These are phyloP conservation scores for Neoscytalidium dimidiatum DNA, from an alignment of 2,329 filamentous ascomycete genomes.

Conservation along the genomic window DNA sequence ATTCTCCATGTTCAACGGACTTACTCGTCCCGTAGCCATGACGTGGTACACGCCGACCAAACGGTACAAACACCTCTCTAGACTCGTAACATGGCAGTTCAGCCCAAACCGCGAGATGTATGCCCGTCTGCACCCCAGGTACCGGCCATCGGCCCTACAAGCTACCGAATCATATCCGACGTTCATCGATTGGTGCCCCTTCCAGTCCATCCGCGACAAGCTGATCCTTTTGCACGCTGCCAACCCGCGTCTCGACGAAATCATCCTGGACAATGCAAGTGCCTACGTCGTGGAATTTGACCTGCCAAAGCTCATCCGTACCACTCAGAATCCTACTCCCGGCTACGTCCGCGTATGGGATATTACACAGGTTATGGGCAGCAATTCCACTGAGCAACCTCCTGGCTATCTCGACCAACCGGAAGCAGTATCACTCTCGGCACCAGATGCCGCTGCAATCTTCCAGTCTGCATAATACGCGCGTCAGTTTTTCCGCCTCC, in stretches of 20 bases:
- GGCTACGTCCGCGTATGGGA: background rate
- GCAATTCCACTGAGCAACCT: background rate
- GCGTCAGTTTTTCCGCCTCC: background rate
- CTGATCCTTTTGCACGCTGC: background rate
- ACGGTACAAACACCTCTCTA: background rate
- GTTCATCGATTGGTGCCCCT: background rate
- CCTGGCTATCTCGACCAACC: background rate
- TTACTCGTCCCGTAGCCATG: background rate
- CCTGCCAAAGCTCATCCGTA: background rate
- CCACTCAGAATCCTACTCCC: background rate
- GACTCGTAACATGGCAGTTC: background rate
- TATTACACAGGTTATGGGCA: background rate
- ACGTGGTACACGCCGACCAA: background rate
- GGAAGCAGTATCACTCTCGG: background rate
- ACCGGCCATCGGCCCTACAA: background rate
- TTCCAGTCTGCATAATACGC: background rate
- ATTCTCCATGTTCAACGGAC: background rate
- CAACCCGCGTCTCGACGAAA: background rate
- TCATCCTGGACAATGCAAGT: background rate
- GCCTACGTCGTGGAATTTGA: background rate
- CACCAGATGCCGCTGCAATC: background rate
- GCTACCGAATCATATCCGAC: background rate
- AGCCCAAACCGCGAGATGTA: background rate
- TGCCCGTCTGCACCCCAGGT: background rate
- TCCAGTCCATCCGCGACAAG: background rate